Percentiles rank a stretch among this genome's conserved stretches.
phyloP scores from a whole-genome alignment of 2,329 filamentous ascomycete genomes.

The Ceratocystis eucalypticola region DNA sequence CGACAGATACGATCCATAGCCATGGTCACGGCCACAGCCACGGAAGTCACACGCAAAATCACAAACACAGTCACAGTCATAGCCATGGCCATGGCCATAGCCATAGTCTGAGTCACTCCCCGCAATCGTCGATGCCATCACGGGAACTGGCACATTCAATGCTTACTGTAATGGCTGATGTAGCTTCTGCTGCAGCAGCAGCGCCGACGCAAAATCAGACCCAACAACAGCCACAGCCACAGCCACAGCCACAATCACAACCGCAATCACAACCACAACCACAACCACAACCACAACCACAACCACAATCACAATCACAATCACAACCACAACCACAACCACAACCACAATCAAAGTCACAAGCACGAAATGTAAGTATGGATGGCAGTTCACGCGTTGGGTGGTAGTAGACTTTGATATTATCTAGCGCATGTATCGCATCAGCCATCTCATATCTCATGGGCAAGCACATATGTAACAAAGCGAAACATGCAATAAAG shows the following conservation, averaged over 20 bases:
- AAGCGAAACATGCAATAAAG: constrained; percentile 4
- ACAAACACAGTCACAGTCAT: neutral
- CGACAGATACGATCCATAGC: constrained; percentile 7
- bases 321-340: too few relatives aligned
- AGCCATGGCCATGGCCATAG: neutral
- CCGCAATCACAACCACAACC: too few relatives aligned
- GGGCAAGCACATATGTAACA: neutral
- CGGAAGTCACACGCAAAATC: too few relatives aligned
- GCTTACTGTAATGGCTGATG: constrained; percentile 16
- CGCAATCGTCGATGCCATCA: constrained; percentile 10
- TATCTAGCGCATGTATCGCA: neutral
- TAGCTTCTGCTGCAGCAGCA: constrained; percentile 11
- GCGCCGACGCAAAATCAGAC: neutral
- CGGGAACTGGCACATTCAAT: constrained; percentile 10
- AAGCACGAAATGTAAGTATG: neutral
- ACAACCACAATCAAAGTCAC: neutral
- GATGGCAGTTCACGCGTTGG: constrained; percentile 2
- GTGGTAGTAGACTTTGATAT: constrained; percentile 1
- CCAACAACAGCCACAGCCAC: neutral
- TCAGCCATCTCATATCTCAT: neutral
- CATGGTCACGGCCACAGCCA: neutral
- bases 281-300: too few relatives aligned
- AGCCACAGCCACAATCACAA: neutral
- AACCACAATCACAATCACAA: too few relatives aligned
- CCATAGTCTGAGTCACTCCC: constrained; percentile 14